These are phyloP conservation scores for Lophiostoma macrostomum DNA, from an alignment of 495 filamentous ascomycete species.

Conservation along the genomic window DNA sequence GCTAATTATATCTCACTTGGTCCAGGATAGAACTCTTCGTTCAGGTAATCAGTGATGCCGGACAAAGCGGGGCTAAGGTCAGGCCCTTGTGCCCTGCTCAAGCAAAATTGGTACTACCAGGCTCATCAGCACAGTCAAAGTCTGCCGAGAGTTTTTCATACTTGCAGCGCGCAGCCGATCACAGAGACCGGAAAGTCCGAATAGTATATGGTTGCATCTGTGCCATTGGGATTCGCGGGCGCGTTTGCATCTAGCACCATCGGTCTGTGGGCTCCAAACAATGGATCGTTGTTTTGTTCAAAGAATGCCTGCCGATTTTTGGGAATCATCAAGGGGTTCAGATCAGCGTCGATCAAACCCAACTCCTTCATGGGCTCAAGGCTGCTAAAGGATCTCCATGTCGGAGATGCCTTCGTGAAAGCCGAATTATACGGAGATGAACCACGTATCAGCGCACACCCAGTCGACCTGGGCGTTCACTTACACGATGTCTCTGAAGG, in stretches of 20 bases:
- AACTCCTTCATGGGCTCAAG: no score
- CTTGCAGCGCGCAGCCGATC: background rate
- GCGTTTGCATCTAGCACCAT: background rate
- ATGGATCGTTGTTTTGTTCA: background rate
- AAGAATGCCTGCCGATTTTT: background rate
- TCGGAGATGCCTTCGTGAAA: no score
- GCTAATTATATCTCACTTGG: no score
- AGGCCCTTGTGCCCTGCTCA: background rate
- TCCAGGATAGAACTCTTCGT: background rate
- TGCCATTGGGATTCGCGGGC: background rate
- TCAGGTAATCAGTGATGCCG: background rate
- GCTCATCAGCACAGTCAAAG: background rate
- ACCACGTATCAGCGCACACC: no score
- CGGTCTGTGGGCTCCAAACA: constrained; percentile 8
- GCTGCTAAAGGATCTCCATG: no score
- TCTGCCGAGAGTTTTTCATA: background rate
- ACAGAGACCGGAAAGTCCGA: background rate
- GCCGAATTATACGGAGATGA: no score
- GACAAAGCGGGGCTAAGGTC: background rate
- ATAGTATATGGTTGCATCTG: background rate
- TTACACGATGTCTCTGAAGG: no score
- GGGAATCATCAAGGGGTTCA: no score
- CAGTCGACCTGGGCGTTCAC: no score
- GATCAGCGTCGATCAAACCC: no score
- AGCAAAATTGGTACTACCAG: constrained; percentile 2